Conservation (phyloP, 2,329 filamentous ascomycete species). For the Dendrostoma leiphaemia region DNA sequence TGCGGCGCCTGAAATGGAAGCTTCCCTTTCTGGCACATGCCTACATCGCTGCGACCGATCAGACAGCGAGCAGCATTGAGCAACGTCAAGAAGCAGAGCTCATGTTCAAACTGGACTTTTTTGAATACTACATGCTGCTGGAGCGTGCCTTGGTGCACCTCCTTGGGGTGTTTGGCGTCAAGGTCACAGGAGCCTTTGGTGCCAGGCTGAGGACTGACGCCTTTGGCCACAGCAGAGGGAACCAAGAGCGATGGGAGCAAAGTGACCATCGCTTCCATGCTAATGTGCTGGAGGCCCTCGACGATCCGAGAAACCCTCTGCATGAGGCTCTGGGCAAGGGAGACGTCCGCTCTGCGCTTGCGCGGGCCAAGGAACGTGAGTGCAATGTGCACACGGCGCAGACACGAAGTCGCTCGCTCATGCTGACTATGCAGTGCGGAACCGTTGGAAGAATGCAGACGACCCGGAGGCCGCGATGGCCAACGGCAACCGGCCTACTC, state of each 20-base stretch:
- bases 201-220: neutral
- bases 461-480: conserved; percentile 36
- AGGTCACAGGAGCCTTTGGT: conserved; percentile 37
- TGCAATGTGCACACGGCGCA: neutral
- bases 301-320: conserved; percentile 56
- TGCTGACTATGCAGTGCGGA: conserved; percentile 44
- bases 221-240: neutral
- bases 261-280: conserved; percentile 58
- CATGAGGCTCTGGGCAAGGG: conserved; percentile 52
- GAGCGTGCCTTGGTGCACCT: conserved; percentile 69
- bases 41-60: conserved; percentile 49
- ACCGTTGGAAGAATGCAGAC: conserved; percentile 70
- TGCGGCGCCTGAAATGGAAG: conserved; percentile 62
- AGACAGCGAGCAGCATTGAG: conserved; percentile 34
- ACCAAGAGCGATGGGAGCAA: conserved; percentile 16
- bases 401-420: neutral
- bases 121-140: conserved; percentile 72
- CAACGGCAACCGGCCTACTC: conserved; percentile 20
- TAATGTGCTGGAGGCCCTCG: conserved; percentile 64
- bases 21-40: conserved; percentile 56
- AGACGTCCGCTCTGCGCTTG: conserved; percentile 56
- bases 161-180: conserved; percentile 61
- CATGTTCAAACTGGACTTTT: conserved; percentile 77
- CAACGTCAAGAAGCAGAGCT: conserved; percentile 48
- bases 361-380: conserved; percentile 58